Evolutionary conservation across 495 filamentous ascomycete species (phyloP).

Genomic region (Penicillium malachiteum): DNA sequence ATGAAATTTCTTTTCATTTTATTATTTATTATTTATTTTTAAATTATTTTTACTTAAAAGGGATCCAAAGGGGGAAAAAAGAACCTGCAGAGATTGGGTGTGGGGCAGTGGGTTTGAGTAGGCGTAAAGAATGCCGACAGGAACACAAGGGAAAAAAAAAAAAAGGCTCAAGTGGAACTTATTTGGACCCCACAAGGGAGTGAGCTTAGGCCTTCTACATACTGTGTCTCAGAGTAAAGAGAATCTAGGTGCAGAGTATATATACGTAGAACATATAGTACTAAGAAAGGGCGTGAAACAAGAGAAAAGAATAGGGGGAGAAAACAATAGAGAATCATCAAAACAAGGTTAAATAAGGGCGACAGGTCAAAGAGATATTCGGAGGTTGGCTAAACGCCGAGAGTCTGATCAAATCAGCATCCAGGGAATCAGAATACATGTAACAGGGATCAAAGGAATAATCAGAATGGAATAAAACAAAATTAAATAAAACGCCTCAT

Average conservation of each 20-base stretch:
- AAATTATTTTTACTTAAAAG: not conserved
- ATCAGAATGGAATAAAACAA: constrained; percentile 5
- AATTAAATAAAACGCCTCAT: constrained; percentile 4
- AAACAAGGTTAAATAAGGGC: constrained; percentile 38
- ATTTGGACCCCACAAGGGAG: constrained; percentile 25
- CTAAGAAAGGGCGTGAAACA: constrained; percentile 6
- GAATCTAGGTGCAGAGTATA: constrained; percentile 5
- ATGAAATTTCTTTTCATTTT: constrained; percentile 4
- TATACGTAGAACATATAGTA: not conserved
- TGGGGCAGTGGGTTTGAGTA: constrained; percentile 22
- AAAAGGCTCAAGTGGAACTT: constrained; percentile 14
- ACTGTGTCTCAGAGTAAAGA: constrained; percentile 16
- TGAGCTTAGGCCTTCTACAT: constrained; percentile 13
- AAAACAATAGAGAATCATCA: constrained; percentile 18
- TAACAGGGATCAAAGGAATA: constrained; percentile 2
- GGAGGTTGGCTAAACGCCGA: constrained; percentile 31
- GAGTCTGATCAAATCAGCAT: constrained; percentile 4
- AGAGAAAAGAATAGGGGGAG: not conserved
- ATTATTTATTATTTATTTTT: constrained; percentile 8
- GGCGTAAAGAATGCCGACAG: constrained; percentile 29
- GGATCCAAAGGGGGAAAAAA: constrained; percentile 10
- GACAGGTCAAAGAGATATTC: constrained; percentile 23
- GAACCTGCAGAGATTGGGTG: constrained; percentile 29
- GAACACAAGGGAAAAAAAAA: constrained; percentile 9
- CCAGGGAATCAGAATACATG: constrained; percentile 17